Evolutionary conservation across 176 grass and related monocot species (phyloP).

Genomic region (maize (Zea mays)): DNA sequence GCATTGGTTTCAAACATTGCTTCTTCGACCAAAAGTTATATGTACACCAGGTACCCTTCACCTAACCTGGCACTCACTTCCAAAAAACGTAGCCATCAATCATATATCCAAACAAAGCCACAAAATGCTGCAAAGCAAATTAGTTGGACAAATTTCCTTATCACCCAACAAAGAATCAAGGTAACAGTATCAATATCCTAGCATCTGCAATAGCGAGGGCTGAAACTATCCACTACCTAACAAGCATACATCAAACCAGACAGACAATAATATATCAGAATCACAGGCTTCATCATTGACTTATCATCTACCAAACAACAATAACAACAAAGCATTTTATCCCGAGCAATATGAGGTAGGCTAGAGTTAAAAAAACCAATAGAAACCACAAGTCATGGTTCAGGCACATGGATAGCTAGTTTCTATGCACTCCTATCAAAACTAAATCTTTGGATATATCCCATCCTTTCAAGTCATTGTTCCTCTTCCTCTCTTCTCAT

Average conservation of each 20-base stretch:
- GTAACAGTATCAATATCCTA: slow-evolving; percentile 28
- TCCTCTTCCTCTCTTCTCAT: too few species aligned
- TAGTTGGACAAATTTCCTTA: slow-evolving; percentile 25
- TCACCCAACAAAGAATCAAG: slow-evolving; percentile 26
- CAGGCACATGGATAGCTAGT: too few species aligned
- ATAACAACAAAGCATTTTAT: too few species aligned
- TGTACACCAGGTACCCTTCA: slow-evolving; percentile 32
- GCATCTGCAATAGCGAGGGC: slow-evolving; percentile 17
- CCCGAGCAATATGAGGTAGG: too few species aligned
- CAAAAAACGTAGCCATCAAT: slow-evolving; percentile 23
- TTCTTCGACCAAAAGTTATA: slow-evolving; percentile 16
- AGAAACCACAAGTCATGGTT: too few species aligned
- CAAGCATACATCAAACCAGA: slow-evolving; percentile 21
- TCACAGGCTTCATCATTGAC: background rate
- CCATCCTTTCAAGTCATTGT: too few species aligned
- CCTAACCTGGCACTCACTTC: slow-evolving; percentile 40
- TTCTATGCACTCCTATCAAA: too few species aligned
- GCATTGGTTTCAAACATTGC: slow-evolving; percentile 36
- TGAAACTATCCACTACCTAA: slow-evolving; percentile 6
- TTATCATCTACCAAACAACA: background rate
- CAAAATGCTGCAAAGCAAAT: slow-evolving; percentile 41
- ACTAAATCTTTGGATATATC: too few species aligned
- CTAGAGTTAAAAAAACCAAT: too few species aligned
- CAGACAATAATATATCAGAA: background rate
- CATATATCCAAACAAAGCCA: slow-evolving; percentile 24